Evolutionary conservation across 805 yeast species (phyloP), one percentile per base, ranked within the genome.

Genomic region (Teunomyces aglyptinius): DNA sequence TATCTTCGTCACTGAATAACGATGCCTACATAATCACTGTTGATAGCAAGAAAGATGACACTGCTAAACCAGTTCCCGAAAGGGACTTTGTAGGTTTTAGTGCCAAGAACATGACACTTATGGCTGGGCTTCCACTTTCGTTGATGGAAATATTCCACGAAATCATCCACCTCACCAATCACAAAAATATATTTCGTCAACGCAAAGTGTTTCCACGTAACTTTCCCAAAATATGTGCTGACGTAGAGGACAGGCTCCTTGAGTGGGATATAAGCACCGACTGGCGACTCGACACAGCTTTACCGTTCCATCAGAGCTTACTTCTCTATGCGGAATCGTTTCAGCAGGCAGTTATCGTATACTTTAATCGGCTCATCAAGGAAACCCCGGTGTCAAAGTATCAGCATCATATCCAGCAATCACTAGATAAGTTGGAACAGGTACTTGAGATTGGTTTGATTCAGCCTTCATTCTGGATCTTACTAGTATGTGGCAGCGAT

Each of bases 191-290:
- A 49, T 80, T 80, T 54, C 49, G 52, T 43, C 53, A 50, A 6
- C 53, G 59, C 24, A 68, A 70, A 20, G 67, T 71, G 28, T 70
- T 66, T 38, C 83, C 84, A 0, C 61, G 83, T 35, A 80, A 79
- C 52, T 80, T 78, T 55, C 83, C 83, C 3, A 68, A 70, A 44
- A 64, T 78, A 2, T 79, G 83, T 52, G 78, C 82, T 44, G 83
- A 79, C 44, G 54, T 75, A 2, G 82, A 79, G 49, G 83, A 79
- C 46, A 73, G 69, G 31, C 57, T 80, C 16, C 47, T 71, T 38
- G 67, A 61, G 42, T 80, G 83, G 83, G 65, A 61, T 38, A 55
- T 70, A 13, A 72, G 68, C 16, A 49, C 51, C 20, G 45, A 57
- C 16, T 77, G 82, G 82, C 58, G 61, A 32, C 56, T 78, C 13